These are phyloP conservation scores for Beauveria australis DNA, from an alignment of 2,329 filamentous ascomycete genomes.

Conservation along the genomic window DNA sequence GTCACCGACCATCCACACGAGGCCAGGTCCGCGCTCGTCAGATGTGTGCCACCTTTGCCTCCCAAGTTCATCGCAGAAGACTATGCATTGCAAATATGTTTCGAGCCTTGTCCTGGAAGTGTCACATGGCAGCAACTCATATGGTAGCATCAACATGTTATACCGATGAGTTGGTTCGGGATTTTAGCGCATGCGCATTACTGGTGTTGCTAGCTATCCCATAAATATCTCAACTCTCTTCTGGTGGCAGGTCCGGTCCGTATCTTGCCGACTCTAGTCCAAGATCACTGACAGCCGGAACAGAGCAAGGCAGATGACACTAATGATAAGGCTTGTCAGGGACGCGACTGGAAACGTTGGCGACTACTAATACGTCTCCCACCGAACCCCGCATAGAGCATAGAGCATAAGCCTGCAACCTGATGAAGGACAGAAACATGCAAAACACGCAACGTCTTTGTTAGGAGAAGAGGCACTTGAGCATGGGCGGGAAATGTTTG, in stretches of 20 bases:
- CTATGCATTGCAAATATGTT: background rate
- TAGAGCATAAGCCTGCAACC: background rate
- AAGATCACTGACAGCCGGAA: conserved; percentile 3
- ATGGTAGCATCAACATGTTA: background rate
- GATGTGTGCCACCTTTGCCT: background rate
- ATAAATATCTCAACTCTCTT: background rate
- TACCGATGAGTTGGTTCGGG: background rate
- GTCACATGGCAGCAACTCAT: background rate
- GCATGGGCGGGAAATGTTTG: background rate
- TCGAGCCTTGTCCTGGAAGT: background rate
- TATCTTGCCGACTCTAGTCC: conserved; percentile 1
- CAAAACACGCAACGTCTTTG: background rate
- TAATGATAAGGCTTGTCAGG: conserved; percentile 4
- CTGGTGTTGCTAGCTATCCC: background rate
- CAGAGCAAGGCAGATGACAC: background rate
- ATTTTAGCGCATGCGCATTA: background rate
- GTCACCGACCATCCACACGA: background rate
- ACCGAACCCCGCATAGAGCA: background rate
- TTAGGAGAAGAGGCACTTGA: background rate
- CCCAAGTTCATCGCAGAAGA: background rate
- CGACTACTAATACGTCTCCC: background rate
- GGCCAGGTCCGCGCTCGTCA: background rate
- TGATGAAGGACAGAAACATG: background rate
- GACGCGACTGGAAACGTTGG: background rate
- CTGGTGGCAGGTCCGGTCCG: background rate